phyloP scores from a whole-genome alignment of 225 moss, liverwort and hornwort genomes.

The Antitrichia curtipendula region DNA sequence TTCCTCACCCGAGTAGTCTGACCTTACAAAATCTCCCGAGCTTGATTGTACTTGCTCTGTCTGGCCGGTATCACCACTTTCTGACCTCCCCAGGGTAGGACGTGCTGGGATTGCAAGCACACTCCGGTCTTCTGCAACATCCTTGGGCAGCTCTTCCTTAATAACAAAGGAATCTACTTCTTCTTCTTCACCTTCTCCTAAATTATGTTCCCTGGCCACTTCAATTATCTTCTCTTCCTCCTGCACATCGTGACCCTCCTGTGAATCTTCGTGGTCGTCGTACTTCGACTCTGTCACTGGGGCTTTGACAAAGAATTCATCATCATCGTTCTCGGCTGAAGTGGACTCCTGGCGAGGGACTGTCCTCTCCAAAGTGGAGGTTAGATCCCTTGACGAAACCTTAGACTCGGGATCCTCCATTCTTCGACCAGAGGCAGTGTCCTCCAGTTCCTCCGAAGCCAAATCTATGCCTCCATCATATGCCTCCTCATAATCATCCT shows the following conservation, averaged over 20 bases:
- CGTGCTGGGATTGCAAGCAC: constrained; percentile 8
- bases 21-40: neutral
- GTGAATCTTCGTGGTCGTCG: constrained; percentile 14
- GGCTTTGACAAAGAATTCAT: neutral
- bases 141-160: constrained; percentile 9
- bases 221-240: constrained; percentile 2
- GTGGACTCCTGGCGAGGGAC: neutral
- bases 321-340: neutral
- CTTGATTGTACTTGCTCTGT: constrained; percentile 6
- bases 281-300: constrained; percentile 1
- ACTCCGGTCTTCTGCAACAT: neutral
- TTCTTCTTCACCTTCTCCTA: neutral
- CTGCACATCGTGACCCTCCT: constrained; percentile 9
- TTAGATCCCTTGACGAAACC: neutral
- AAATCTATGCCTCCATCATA: neutral
- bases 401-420: neutral
- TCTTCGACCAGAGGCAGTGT: neutral
- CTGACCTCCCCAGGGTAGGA: neutral
- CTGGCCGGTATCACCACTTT: neutral
- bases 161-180: neutral
- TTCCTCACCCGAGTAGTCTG: neutral
- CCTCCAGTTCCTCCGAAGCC: neutral
- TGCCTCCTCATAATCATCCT: constrained; percentile 21
- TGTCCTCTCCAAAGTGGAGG: neutral
- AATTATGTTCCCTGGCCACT: neutral